Evolutionary conservation across 2,329 filamentous ascomycete genomes (phyloP).

Genomic region (Bretziella fagacearum): DNA sequence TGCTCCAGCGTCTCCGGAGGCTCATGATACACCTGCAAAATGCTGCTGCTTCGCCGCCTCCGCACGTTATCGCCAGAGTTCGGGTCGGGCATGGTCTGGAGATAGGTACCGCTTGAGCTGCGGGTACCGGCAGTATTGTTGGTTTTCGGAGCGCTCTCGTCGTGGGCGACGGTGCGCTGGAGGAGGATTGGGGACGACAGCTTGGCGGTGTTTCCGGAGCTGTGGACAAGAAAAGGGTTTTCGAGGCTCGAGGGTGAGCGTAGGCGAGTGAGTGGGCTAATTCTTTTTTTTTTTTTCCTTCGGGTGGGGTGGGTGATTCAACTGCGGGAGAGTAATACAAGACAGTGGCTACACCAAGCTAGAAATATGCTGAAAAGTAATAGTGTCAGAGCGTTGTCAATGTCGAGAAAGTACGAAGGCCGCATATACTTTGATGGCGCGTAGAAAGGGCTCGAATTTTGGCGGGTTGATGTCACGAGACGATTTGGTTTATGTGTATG

Average conservation of each 20-base stretch:
- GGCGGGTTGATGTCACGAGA: conserved; percentile 5
- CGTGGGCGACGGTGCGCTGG: conserved; percentile 80
- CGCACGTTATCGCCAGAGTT: conserved; percentile 44
- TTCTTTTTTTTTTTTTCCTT: not conserved
- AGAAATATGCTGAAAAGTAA: not conserved
- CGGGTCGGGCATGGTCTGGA: conserved; percentile 41
- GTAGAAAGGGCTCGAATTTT: conserved; percentile 5
- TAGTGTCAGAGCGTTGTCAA: conserved; percentile 12
- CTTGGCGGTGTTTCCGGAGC: conserved; percentile 60
- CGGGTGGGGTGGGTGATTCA: not conserved
- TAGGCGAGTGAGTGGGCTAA: not conserved
- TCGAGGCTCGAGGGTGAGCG: not conserved
- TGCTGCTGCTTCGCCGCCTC: conserved; percentile 89
- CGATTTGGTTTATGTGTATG: conserved; percentile 3
- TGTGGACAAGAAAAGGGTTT: not conserved
- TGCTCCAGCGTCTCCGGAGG: conserved; percentile 93
- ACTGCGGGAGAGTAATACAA: not conserved
- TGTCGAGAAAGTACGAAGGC: conserved; percentile 9
- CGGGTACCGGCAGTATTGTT: conserved; percentile 16
- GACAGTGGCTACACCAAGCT: not conserved
- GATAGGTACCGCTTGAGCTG: conserved; percentile 30
- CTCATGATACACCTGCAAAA: conserved; percentile 84
- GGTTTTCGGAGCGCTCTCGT: conserved; percentile 57
- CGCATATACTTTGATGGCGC: conserved; percentile 8
- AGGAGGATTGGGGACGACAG: conserved; percentile 82